phyloP scores from a whole-genome alignment of 1,284 basidiomycete genomes.

The Microbotryum scabiosae region DNA sequence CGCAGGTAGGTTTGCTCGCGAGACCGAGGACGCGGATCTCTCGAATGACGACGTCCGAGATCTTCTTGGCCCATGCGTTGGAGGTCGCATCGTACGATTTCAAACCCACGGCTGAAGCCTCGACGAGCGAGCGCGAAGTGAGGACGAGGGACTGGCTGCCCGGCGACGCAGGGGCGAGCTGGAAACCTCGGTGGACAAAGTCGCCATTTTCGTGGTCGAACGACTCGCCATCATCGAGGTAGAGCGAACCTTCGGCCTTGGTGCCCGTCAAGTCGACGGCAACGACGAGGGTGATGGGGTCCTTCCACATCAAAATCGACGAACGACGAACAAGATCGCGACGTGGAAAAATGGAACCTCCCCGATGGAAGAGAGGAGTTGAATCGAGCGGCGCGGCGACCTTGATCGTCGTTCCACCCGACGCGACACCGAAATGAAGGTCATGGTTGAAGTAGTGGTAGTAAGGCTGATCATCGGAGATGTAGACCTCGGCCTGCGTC shows the following conservation, averaged over 20 bases:
- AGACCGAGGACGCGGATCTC: slow-evolving; percentile 70
- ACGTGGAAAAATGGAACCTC: slow-evolving; percentile 81
- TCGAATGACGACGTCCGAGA: slow-evolving; percentile 65
- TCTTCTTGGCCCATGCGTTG: slow-evolving; percentile 61
- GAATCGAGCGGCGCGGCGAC: slow-evolving; percentile 68
- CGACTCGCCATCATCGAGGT: slow-evolving; percentile 89
- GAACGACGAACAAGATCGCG: slow-evolving; percentile 79
- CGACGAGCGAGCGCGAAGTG: slow-evolving; percentile 49
- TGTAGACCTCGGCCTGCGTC: slow-evolving; percentile 66
- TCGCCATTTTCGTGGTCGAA: slow-evolving; percentile 70
- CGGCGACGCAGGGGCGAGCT: slow-evolving; percentile 42
- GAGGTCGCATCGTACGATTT: slow-evolving; percentile 37
- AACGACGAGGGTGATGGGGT: slow-evolving; percentile 87
- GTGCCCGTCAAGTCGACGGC: slow-evolving; percentile 59
- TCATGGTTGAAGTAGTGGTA: slow-evolving; percentile 81
- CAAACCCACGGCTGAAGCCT: slow-evolving; percentile 43
- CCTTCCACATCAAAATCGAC: slow-evolving; percentile 75
- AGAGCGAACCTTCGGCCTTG: slow-evolving; percentile 69
- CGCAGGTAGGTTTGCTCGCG: slow-evolving; percentile 48
- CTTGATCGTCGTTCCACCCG: slow-evolving; percentile 55
- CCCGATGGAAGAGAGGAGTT: slow-evolving; percentile 78
- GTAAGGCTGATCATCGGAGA: slow-evolving; percentile 86
- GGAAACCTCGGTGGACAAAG: slow-evolving; percentile 70
- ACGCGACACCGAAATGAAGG: slow-evolving; percentile 56
- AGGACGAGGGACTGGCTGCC: slow-evolving; percentile 48